These are phyloP conservation scores for Colletotrichum australisinense DNA, from an alignment of 2,329 filamentous ascomycete genomes.

Conservation along the genomic window DNA sequence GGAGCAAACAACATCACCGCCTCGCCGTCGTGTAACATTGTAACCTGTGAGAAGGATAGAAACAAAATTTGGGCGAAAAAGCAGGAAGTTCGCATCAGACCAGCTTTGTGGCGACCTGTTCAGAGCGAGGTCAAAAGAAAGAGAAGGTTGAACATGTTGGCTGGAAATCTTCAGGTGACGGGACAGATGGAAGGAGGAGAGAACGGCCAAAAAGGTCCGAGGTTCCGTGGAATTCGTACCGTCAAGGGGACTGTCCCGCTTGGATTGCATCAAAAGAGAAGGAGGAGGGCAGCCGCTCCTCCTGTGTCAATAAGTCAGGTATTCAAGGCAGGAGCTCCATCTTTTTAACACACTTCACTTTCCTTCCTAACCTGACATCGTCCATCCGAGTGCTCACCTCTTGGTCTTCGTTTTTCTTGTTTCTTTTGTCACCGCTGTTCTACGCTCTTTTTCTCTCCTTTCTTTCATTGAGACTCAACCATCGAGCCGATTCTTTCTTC, in stretches of 20 bases:
- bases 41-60: not conserved
- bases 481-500: not conserved
- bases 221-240: not conserved
- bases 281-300: not conserved
- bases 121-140: not conserved
- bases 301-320: not conserved
- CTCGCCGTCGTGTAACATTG: not conserved
- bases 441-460: not conserved
- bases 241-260: too few species aligned
- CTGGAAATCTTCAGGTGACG: not conserved
- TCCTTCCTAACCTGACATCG: not conserved
- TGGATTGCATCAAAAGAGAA: not conserved
- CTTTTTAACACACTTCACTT: not conserved
- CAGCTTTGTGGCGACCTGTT: not conserved
- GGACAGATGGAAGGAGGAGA: not conserved
- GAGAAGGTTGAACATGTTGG: not conserved
- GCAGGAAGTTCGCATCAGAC: not conserved
- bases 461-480: not conserved
- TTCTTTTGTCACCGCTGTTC: not conserved
- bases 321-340: not conserved
- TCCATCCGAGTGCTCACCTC: not conserved
- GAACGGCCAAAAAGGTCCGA: not conserved
- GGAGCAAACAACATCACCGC: constrained; percentile 1
- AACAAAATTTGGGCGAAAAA: not conserved
- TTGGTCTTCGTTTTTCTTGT: not conserved